These are phyloP conservation scores for Carex scoparia DNA, from an alignment of 176 grass and related monocot genomes.

Conservation along the genomic window DNA sequence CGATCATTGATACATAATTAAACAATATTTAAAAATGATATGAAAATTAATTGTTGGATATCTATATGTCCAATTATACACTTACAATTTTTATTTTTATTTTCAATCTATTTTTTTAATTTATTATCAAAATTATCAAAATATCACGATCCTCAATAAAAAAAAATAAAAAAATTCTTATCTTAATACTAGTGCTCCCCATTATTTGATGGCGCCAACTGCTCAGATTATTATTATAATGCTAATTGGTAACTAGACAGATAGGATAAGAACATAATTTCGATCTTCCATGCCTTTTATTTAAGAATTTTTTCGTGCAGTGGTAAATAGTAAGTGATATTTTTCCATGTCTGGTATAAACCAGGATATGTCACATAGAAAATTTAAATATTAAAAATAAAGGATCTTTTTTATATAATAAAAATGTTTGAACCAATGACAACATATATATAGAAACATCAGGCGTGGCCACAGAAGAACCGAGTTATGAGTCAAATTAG, in stretches of 20 bases:
- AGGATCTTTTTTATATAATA: background rate
- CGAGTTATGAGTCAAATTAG: background rate
- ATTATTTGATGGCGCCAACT: constrained; percentile 11
- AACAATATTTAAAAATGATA: too few relatives aligned
- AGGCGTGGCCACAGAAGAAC: background rate
- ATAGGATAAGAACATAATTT: constrained; percentile 4
- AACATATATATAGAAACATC: background rate
- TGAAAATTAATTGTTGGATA: too few relatives aligned
- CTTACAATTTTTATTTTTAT: too few relatives aligned
- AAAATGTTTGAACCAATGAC: background rate
- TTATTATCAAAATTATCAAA: too few relatives aligned
- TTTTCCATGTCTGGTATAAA: background rate
- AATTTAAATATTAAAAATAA: background rate
- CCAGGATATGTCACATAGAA: too few relatives aligned
- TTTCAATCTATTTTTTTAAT: too few relatives aligned
- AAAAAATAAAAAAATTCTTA: background rate
- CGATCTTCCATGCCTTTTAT: background rate
- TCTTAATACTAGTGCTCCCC: constrained; percentile 2
- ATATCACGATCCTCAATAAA: too few relatives aligned
- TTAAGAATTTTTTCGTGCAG: background rate
- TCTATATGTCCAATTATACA: too few relatives aligned
- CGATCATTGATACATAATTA: too few relatives aligned
- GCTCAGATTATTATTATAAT: constrained; percentile 2
- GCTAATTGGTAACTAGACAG: constrained; percentile 8
- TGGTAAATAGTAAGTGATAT: background rate